Evolutionary conservation across 441 rosid species (phyloP).

Genomic region (Aleurites moluccanus): DNA sequence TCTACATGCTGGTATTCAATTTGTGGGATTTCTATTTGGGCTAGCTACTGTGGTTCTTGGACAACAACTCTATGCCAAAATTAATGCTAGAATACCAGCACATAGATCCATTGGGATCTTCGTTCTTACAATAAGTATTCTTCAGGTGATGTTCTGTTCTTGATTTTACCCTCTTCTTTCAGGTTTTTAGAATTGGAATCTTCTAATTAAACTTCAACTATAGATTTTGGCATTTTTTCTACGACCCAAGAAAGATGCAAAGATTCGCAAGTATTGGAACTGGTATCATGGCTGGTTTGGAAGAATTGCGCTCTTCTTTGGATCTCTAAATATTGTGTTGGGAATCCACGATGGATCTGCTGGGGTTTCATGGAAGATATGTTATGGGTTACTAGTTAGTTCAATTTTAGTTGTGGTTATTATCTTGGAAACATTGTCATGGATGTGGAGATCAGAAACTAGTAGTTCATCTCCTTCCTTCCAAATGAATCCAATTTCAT

Average conservation of each 20-base stretch:
- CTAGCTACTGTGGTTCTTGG: conserved; percentile 69
- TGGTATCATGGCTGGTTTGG: conserved; percentile 93
- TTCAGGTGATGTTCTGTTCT: conserved; percentile 56
- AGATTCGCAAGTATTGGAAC: conserved; percentile 76
- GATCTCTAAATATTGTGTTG: conserved; percentile 61
- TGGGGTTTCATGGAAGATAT: conserved; percentile 64
- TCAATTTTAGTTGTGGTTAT: conserved; percentile 49
- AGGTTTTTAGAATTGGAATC: background rate
- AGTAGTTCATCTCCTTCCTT: conserved; percentile 38
- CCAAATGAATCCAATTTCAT: conserved; percentile 68
- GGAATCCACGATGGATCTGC: conserved; percentile 63
- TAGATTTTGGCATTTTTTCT: conserved; percentile 84
- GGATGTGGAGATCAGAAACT: conserved; percentile 45
- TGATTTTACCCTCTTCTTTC: background rate
- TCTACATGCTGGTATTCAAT: conserved; percentile 66
- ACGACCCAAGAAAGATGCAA: conserved; percentile 69
- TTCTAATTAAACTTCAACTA: background rate
- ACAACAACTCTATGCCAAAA: conserved; percentile 53
- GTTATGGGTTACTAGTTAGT: conserved; percentile 66
- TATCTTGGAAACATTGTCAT: conserved; percentile 49
- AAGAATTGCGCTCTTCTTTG: conserved; percentile 75
- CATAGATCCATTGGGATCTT: conserved; percentile 90
- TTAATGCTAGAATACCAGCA: conserved; percentile 51
- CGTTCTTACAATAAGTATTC: conserved; percentile 60
- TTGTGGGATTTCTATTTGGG: conserved; percentile 69